Evolutionary conservation across 371 early-diverging fungal genomes (phyloP), one percentile per base, ranked within the genome.

Genomic region (Mortierella sp.): DNA sequence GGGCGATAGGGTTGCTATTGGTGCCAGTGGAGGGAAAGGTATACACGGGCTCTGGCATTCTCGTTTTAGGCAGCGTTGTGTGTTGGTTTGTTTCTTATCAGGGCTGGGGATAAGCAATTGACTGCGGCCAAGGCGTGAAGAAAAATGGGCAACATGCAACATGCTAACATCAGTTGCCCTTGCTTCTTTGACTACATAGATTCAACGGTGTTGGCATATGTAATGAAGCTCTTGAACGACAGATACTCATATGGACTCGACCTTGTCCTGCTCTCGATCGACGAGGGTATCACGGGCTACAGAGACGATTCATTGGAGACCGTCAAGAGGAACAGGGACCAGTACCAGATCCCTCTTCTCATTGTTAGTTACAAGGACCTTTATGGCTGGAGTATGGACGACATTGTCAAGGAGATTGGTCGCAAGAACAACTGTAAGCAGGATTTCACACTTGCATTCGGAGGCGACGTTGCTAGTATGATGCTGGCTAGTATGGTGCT

Each of bases 271-370:
- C 90, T 99, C 16, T 98, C 98, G 28, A 95, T 99, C n/a, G 99
- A 99, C 90, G 99, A 99, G 91, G 99, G 99, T 40, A 99, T 99
- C 79, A 93, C 96, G 13, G 99, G 99, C 51, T 99, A 99, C 88
- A 92, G 99, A 82, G 99, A 99, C 90, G 98, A 99, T 88, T 99
- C 99, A 5, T 92, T 99, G 34, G 98, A 98, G 91, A 98, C 99
- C 1, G 99, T 99, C 37, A 97, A 98, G 88, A 90, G 97, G 75
- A 99, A 99, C 88, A 94, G 98, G 83, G 92, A 95, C 74, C 98
- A 99, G 88, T 98, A 99, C 78, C 92, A 91, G 10, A 90, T 99
- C 55, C 98, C 99, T 2, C 90, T 99, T 11, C 95, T 96, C 86
- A 97, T 99, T 76, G 94, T 99, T 26, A 96, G 97, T 0, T 99